A percentile compares a stretch with the other conserved stretches of the same genome.
Conservation (phyloP, 768 basidiomycete species). For the Obba rivulosa region DNA sequence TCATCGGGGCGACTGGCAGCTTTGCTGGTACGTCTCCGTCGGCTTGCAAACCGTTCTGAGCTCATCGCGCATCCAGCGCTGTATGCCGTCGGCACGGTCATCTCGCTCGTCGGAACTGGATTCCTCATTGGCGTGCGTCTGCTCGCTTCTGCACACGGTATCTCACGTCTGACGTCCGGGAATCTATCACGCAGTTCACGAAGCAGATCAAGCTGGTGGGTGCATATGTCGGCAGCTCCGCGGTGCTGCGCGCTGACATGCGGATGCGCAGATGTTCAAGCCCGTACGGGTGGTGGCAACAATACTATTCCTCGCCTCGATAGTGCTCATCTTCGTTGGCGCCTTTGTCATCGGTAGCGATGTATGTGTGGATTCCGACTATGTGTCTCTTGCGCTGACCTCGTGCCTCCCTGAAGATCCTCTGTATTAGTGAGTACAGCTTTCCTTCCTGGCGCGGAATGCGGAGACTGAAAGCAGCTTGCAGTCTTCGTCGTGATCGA, state of each 20-base stretch:
- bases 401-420: conserved; percentile 36
- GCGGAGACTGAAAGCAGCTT: not conserved
- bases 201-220: conserved; percentile 78
- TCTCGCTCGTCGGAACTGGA: conserved; percentile 83
- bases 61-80: conserved; percentile 45
- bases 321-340: conserved; percentile 78
- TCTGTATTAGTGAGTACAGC: conserved; percentile 56
- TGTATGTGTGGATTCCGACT: conserved; percentile 34
- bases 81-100: conserved; percentile 75
- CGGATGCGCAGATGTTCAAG: conserved; percentile 80
- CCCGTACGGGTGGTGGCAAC: conserved; percentile 83
- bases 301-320: conserved; percentile 69
- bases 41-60: not conserved
- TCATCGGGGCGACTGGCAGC: conserved; percentile 58
- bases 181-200: conserved; percentile 57
- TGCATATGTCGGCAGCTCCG: conserved; percentile 1
- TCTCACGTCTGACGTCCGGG: conserved; percentile 2
- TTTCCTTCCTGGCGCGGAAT: not conserved
- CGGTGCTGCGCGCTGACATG: not conserved
- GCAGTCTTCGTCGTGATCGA: conserved; percentile 88
- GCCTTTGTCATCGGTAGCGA: conserved; percentile 74
- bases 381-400: not conserved
- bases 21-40: conserved; percentile 63
- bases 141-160: not conserved
- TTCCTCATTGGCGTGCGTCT: conserved; percentile 82